Percentiles rank a stretch among this genome's conserved stretches.
phyloP scores from a whole-genome alignment of 495 filamentous ascomycete species.

The Parathielavia appendiculata region DNA sequence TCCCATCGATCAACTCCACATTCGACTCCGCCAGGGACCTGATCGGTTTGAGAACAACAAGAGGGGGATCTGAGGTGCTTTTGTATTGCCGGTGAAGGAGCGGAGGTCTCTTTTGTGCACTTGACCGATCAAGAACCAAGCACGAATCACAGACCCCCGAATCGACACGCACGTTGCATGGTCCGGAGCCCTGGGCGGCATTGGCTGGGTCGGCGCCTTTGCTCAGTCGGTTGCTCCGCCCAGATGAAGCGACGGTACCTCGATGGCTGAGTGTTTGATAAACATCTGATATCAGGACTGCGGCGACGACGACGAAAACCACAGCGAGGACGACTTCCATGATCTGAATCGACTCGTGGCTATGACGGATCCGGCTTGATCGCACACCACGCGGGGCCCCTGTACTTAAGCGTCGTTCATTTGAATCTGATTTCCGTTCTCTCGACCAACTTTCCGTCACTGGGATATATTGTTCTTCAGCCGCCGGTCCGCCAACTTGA shows the following conservation, averaged over 20 bases:
- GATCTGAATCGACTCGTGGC: constrained; percentile 31
- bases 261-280: constrained; percentile 22
- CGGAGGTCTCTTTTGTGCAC: background rate
- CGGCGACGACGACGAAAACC: constrained; percentile 26
- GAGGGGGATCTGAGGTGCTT: background rate
- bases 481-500: background rate
- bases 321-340: constrained; percentile 21
- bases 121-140: background rate
- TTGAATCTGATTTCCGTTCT: constrained; percentile 12
- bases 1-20: constrained; percentile 13
- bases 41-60: background rate
- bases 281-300: background rate
- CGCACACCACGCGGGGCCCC: background rate
- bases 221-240: constrained; percentile 14
- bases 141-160: constrained; percentile 3
- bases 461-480: background rate
- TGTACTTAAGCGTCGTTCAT: constrained; percentile 19
- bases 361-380: constrained; percentile 32
- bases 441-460: background rate
- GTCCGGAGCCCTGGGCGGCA: constrained; percentile 18
- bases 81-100: background rate
- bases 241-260: constrained; percentile 26
- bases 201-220: constrained; percentile 18
- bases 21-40: constrained; percentile 7
- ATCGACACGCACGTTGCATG: constrained; percentile 15